Conservation (phyloP, 2,329 filamentous ascomycete species). For the Aspergillus intermedius region DNA sequence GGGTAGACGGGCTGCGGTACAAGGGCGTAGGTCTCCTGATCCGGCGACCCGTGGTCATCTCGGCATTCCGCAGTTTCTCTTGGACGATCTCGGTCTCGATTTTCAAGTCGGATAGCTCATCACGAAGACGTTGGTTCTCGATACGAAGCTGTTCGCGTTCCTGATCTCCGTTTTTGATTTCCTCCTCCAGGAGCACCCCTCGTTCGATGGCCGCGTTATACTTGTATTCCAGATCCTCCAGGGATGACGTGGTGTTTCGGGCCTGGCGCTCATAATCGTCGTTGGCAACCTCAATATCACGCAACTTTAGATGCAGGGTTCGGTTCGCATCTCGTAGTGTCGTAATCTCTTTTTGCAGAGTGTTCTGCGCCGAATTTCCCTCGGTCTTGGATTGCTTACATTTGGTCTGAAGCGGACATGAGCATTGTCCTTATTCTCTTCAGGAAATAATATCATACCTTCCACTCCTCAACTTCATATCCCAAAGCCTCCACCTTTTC, state of each 20-base stretch:
- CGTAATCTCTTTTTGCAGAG: conserved; percentile 92
- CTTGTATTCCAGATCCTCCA: conserved; percentile 95
- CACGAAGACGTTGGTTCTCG: conserved; percentile 79
- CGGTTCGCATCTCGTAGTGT: conserved; percentile 78
- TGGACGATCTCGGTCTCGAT: conserved; percentile 92
- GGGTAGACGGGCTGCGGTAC: conserved; percentile 42
- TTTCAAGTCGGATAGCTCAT: conserved; percentile 87
- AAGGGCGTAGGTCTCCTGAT: conserved; percentile 47
- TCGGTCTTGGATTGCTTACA: conserved; percentile 92
- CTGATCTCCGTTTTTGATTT: conserved; percentile 83
- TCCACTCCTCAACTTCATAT: conserved; percentile 97
- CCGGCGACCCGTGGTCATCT: conserved; percentile 43
- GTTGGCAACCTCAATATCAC: conserved; percentile 95
- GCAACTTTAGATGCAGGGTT: conserved; percentile 71
- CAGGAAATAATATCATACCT: conserved; percentile 52
- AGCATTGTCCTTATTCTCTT: conserved; percentile 5
- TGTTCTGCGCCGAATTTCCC: conserved; percentile 74
- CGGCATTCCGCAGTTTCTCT: conserved; percentile 78
- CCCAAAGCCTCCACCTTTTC: conserved; percentile 78
- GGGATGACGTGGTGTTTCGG: conserved; percentile 86
- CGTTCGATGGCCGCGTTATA: conserved; percentile 93
- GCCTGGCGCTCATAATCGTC: conserved; percentile 97
- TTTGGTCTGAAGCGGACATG: conserved; percentile 61
- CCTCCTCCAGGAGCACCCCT: conserved; percentile 87
- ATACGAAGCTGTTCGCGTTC: conserved; percentile 86